A percentile compares a stretch with the other conserved stretches of the same genome.
Conservation (phyloP, 495 filamentous ascomycete genomes). For the Penicillium waksmanii region DNA sequence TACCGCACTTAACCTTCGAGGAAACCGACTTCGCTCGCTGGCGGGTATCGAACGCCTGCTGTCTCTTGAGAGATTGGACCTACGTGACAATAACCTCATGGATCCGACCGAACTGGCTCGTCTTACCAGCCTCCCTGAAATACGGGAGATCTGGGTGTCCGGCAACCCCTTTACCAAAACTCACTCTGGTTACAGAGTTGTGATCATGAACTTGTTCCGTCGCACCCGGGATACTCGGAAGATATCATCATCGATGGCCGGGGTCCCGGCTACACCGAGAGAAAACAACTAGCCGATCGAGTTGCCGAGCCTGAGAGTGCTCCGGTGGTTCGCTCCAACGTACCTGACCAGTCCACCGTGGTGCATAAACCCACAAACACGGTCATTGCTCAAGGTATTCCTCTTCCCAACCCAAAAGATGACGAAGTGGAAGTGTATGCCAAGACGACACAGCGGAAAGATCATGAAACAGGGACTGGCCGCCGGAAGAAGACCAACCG, state of each 20-base stretch:
- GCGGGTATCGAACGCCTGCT: constrained; percentile 88
- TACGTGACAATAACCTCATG: constrained; percentile 87
- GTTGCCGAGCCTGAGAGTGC: constrained; percentile 72
- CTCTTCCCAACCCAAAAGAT: constrained; percentile 44
- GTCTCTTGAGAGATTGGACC: constrained; percentile 85
- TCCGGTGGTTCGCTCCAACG: constrained; percentile 72
- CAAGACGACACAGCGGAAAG: constrained; percentile 39
- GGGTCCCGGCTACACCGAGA: constrained; percentile 79
- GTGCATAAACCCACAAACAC: constrained; percentile 57
- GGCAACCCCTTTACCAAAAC: constrained; percentile 91
- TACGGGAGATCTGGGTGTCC: constrained; percentile 87
- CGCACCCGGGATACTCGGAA: constrained; percentile 88
- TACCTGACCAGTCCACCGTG: constrained; percentile 58
- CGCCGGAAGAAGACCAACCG: constrained; percentile 60
- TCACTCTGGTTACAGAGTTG: constrained; percentile 80
- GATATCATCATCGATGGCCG: constrained; percentile 88
- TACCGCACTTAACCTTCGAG: constrained; percentile 86
- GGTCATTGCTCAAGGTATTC: constrained; percentile 15
- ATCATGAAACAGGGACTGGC: constrained; percentile 39
- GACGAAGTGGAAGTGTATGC: constrained; percentile 58
- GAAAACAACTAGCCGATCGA: constrained; percentile 82
- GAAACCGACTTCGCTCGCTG: constrained; percentile 84
- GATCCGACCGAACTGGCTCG: constrained; percentile 91
- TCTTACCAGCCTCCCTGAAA: constrained; percentile 85
- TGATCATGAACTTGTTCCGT: constrained; percentile 96